Conservation (phyloP, 768 basidiomycete species). For the Kwoniella pini region DNA sequence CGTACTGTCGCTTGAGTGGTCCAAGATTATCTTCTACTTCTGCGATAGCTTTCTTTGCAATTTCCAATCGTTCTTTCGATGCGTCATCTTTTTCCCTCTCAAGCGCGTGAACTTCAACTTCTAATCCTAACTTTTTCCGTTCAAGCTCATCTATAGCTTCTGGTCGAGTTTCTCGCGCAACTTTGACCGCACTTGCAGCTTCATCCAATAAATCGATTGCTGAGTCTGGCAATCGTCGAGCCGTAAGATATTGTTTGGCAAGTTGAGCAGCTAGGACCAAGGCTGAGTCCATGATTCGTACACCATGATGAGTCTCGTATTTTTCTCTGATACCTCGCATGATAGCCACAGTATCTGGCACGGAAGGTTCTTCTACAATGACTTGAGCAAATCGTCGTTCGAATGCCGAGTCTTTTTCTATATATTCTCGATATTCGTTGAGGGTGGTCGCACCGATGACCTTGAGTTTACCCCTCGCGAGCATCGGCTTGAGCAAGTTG, state of each 20-base stretch:
- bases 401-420: conserved; percentile 70
- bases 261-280: conserved; percentile 86
- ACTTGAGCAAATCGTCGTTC: conserved; percentile 93
- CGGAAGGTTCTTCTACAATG: conserved; percentile 83
- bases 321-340: conserved; percentile 91
- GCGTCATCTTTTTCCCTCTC: conserved; percentile 88
- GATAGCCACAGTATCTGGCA: conserved; percentile 87
- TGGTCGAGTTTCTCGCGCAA: conserved; percentile 90
- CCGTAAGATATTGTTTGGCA: conserved; percentile 81
- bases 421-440: conserved; percentile 76
- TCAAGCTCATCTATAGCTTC: conserved; percentile 91
- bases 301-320: conserved; percentile 77
- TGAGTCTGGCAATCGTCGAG: conserved; percentile 57
- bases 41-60: conserved; percentile 74
- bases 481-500: conserved; percentile 86
- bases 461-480: conserved; percentile 71
- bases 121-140: conserved; percentile 81
- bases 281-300: conserved; percentile 82
- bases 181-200: conserved; percentile 78
- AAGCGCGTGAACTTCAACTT: conserved; percentile 91
- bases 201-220: conserved; percentile 93
- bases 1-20: conserved; percentile 81
- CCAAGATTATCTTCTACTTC: conserved; percentile 80
- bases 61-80: conserved; percentile 75
- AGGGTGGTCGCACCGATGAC: conserved; percentile 80